These are phyloP conservation scores for Aspergillus phoenicis DNA, from an alignment of 2,329 filamentous ascomycete species.

Conservation along the genomic window DNA sequence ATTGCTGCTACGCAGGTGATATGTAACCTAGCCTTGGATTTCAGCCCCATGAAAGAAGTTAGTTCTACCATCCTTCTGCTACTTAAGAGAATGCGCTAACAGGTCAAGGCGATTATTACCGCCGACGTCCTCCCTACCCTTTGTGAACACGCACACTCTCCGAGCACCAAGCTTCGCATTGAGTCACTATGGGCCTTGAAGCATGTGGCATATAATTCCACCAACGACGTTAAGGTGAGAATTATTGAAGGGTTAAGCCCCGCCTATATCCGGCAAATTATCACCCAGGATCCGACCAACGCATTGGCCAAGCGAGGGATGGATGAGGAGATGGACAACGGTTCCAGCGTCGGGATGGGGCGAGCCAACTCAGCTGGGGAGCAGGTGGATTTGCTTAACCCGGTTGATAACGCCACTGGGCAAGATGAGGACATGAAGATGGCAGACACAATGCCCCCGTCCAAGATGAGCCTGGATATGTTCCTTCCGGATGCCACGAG, in stretches of 20 bases:
- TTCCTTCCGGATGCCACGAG: conserved; percentile 45
- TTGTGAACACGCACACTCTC: conserved; percentile 81
- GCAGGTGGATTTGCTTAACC: conserved; percentile 62
- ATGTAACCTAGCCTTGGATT: conserved; percentile 82
- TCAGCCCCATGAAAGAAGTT: conserved; percentile 88
- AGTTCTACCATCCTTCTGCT: conserved; percentile 38
- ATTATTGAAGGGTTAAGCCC: conserved; percentile 77
- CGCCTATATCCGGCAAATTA: conserved; percentile 77
- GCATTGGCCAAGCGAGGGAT: conserved; percentile 31
- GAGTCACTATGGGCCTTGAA: conserved; percentile 94
- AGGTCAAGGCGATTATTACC: conserved; percentile 66
- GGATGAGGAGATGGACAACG: conserved; percentile 36
- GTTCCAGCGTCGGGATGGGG: conserved; percentile 52
- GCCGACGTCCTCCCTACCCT: conserved; percentile 74
- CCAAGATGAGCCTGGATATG: conserved; percentile 43
- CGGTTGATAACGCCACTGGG: conserved; percentile 40
- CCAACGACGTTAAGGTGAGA: conserved; percentile 71
- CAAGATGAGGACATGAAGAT: conserved; percentile 38
- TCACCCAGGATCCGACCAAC: conserved; percentile 59
- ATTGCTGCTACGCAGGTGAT: conserved; percentile 82
- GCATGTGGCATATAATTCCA: conserved; percentile 75
- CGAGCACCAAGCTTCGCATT: conserved; percentile 74
- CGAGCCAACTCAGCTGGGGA: conserved; percentile 63
- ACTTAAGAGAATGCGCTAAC: conserved; percentile 10
- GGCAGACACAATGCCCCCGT: conserved; percentile 42